A percentile compares a stretch with the other conserved stretches of the same genome.
phyloP scores from a whole-genome alignment of 2,329 filamentous ascomycete genomes.

The Venturia asperata region DNA sequence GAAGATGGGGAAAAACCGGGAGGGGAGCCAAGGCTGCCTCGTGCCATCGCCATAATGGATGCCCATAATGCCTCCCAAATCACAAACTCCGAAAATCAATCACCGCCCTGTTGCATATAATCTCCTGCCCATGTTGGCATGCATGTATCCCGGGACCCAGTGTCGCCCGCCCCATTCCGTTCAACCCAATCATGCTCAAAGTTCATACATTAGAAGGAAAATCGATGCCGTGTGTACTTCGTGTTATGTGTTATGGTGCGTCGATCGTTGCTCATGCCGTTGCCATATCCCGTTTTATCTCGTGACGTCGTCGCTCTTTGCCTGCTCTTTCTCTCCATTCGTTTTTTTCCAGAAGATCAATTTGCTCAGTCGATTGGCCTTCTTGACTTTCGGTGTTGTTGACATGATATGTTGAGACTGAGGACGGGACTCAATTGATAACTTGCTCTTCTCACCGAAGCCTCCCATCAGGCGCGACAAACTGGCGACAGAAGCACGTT shows the following conservation, averaged over 20 bases:
- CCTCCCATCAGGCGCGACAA: slow-evolving; percentile 66
- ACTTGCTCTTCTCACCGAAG: slow-evolving; percentile 67
- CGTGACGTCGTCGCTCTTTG: background rate
- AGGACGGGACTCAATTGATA: slow-evolving; percentile 56
- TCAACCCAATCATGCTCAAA: slow-evolving; percentile 7
- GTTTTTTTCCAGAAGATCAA: slow-evolving; percentile 68
- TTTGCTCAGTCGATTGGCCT: slow-evolving; percentile 62
- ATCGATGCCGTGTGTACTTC: background rate
- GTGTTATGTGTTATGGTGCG: background rate
- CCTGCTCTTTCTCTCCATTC: background rate
- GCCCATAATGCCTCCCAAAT: background rate
- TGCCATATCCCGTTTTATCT: background rate
- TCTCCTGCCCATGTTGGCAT: background rate
- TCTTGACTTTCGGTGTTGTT: slow-evolving; percentile 43
- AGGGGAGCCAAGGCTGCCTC: background rate
- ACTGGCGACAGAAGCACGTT: slow-evolving; percentile 69
- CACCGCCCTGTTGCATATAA: background rate
- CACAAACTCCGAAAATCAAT: background rate
- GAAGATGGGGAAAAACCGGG: background rate
- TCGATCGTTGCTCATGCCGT: background rate
- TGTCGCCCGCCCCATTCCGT: background rate
- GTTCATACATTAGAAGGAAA: slow-evolving; percentile 10
- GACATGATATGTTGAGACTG: slow-evolving; percentile 46
- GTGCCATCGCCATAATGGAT: background rate
- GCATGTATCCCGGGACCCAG: background rate